A percentile compares a stretch with the other conserved stretches of the same genome.
phyloP scores from a whole-genome alignment of 768 basidiomycete species.

The Boletus sp. region DNA sequence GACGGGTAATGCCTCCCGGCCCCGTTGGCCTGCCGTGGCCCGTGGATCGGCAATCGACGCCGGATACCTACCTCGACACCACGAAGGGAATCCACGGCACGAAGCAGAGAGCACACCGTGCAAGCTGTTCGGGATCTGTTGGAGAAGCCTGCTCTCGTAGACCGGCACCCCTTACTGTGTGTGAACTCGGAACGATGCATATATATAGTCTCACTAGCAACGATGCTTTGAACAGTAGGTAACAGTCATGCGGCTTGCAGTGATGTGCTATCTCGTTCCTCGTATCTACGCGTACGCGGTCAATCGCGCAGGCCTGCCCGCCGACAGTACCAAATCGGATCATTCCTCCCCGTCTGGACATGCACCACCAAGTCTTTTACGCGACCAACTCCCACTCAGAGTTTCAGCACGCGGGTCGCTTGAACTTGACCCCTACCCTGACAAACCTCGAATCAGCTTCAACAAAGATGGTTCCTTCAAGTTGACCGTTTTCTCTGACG shows the following conservation, averaged over 20 bases:
- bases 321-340: neutral
- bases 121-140: neutral
- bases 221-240: neutral
- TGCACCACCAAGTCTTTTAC: neutral
- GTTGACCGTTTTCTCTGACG: constrained; percentile 68
- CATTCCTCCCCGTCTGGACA: neutral
- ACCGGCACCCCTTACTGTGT: neutral
- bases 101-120: neutral
- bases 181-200: neutral
- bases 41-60: too few species aligned
- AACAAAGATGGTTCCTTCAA: constrained; percentile 61
- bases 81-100: too few species aligned
- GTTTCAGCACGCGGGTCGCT: neutral
- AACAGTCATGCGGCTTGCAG: neutral
- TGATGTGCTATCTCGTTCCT: neutral
- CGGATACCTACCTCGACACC: too few species aligned
- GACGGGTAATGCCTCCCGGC: neutral
- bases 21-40: too few species aligned
- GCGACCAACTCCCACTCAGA: neutral
- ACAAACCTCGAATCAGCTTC: constrained; percentile 54
- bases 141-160: neutral
- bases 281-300: constrained; percentile 14
- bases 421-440: constrained; percentile 40
- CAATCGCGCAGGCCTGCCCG: neutral
- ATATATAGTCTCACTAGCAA: neutral